Evolutionary conservation across 441 rosid genomes (phyloP).

Genomic region (Corymbia citriodora): DNA sequence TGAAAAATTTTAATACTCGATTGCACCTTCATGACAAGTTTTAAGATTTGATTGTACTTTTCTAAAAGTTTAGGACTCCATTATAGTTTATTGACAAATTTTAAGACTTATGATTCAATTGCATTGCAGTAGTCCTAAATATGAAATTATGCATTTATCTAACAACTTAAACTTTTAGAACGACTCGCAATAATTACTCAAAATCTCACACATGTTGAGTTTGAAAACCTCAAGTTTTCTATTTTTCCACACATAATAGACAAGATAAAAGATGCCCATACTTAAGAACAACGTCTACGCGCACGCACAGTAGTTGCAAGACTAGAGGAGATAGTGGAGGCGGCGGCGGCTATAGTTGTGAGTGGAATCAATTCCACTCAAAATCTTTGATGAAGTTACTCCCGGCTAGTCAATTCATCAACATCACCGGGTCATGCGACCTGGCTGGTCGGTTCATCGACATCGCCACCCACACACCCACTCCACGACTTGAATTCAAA

Average conservation of each 20-base stretch:
- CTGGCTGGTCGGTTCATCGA: not conserved
- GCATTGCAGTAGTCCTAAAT: too few relatives aligned
- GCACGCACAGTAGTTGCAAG: not conserved
- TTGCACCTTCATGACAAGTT: too few relatives aligned
- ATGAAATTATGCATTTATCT: too few relatives aligned
- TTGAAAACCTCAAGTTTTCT: rapidly evolving
- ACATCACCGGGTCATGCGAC: not conserved
- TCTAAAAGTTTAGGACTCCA: too few relatives aligned
- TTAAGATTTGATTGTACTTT: too few relatives aligned
- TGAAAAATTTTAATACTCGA: too few relatives aligned
- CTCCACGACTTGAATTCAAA: not conserved
- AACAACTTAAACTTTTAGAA: too few relatives aligned
- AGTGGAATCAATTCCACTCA: not conserved
- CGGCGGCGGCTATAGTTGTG: rapidly evolving
- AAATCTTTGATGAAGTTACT: rapidly evolving
- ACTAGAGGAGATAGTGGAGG: not conserved
- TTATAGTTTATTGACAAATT: too few relatives aligned
- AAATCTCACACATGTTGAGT: too few relatives aligned
- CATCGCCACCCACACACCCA: not conserved
- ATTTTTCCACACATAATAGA: not conserved
- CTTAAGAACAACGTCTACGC: not conserved
- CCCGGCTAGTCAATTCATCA: not conserved
- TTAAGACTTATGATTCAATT: too few relatives aligned
- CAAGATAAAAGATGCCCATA: not conserved
- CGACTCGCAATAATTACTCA: too few relatives aligned